Conservation (phyloP, 805 yeast genomes). For the Nakazawaea wickerhamii region DNA sequence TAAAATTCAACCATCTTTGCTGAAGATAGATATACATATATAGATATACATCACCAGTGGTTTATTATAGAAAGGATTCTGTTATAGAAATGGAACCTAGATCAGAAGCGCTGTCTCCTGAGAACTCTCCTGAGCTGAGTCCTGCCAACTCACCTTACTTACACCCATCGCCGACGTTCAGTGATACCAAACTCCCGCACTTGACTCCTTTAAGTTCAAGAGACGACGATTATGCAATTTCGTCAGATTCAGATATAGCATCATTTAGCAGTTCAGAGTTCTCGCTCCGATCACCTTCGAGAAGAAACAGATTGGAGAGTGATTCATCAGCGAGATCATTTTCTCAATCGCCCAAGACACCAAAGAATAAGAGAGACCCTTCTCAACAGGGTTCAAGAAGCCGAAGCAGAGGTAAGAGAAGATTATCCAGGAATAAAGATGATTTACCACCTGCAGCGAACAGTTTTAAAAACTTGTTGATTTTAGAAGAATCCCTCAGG, state of each 20-base stretch:
- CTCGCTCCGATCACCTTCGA: constrained; percentile 8
- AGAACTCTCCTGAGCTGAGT: constrained; percentile 4
- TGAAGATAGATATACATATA: neutral
- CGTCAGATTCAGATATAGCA: constrained; percentile 26
- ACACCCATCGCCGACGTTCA: constrained; percentile 14
- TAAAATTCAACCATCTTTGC: no score
- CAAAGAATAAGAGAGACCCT: neutral
- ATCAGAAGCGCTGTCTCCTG: constrained; percentile 3
- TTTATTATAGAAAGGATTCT: no score
- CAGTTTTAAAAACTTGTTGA: constrained; percentile 74
- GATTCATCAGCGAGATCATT: constrained; percentile 3
- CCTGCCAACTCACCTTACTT: constrained; percentile 5
- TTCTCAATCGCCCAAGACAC: constrained; percentile 1
- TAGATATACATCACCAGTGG: no score
- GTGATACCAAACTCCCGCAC: constrained; percentile 20
- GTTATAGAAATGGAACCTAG: neutral
- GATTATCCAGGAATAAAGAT: constrained; percentile 17
- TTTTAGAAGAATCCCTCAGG: constrained; percentile 80
- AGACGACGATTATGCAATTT: constrained; percentile 24
- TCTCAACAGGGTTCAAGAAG: constrained; percentile 12
- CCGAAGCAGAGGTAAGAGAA: constrained; percentile 22
- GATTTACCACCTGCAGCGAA: constrained; percentile 53
- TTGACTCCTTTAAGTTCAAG: constrained; percentile 23
- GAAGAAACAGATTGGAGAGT: constrained; percentile 7
- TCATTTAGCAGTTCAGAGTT: constrained; percentile 18